Percentiles rank a stretch among this genome's conserved stretches.
These are phyloP conservation scores for Erysimum cheiri DNA, from an alignment of 441 rosid genomes.

Conservation along the genomic window DNA sequence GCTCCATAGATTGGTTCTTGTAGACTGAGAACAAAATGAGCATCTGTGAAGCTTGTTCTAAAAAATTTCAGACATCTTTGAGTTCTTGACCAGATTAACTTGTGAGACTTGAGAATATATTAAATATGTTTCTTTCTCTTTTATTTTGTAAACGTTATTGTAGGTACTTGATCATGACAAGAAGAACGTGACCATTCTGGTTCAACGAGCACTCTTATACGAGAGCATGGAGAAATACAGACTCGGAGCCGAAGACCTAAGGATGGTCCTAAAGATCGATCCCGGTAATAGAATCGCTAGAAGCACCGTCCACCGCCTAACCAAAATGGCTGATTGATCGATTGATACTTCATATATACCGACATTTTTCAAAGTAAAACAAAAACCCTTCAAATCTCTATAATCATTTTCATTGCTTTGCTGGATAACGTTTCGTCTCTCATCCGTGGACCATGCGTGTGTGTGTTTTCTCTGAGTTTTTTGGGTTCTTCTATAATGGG, in stretches of 20 bases:
- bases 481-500: conserved; percentile 22
- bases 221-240: conserved; percentile 97
- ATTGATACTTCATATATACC: not conserved
- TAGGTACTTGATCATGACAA: conserved; percentile 82
- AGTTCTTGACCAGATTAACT: not conserved
- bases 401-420: not conserved
- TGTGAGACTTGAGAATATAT: too few relatives aligned
- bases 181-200: conserved; percentile 68
- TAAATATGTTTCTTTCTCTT: too few relatives aligned
- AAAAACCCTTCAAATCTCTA: conserved; percentile 16
- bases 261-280: conserved; percentile 84
- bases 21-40: not conserved
- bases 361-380: conserved; percentile 11
- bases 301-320: conserved; percentile 91
- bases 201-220: conserved; percentile 91
- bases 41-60: not conserved
- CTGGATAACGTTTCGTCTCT: conserved; percentile 13
- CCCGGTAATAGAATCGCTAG: conserved; percentile 84
- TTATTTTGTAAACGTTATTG: conserved; percentile 28
- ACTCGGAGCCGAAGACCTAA: conserved; percentile 95
- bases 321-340: conserved; percentile 68
- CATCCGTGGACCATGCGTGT: conserved; percentile 23
- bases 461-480: conserved; percentile 24
- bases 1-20: conserved; percentile 14
- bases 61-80: not conserved